These are phyloP conservation scores for Scenedesmus sp. DNA, from an alignment of 163 green algal species.

Conservation along the genomic window DNA sequence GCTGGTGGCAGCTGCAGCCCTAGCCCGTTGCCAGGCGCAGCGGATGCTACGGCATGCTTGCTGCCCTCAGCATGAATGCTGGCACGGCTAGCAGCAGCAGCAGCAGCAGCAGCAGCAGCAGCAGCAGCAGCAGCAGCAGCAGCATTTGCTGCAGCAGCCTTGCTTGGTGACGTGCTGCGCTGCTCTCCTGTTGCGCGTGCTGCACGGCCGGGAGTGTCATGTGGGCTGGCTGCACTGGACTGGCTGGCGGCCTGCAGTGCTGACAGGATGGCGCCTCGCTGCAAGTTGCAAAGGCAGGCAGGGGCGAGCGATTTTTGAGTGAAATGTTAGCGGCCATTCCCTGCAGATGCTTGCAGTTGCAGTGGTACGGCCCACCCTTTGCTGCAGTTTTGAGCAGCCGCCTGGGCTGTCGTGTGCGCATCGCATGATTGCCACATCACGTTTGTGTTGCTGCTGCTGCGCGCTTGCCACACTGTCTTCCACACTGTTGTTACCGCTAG, in stretches of 20 bases:
- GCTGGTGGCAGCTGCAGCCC: background rate
- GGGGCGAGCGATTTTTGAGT: background rate
- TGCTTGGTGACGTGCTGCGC: background rate
- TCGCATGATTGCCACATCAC: too few species aligned
- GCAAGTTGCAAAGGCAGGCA: background rate
- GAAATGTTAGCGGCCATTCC: background rate
- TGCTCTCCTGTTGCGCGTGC: constrained; percentile 1
- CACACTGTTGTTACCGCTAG: background rate
- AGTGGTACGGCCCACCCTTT: background rate
- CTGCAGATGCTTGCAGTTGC: background rate
- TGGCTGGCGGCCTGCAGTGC: background rate
- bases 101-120: background rate
- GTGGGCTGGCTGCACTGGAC: background rate
- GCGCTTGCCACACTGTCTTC: background rate
- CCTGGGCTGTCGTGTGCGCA: too few species aligned
- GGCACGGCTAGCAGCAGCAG: background rate
- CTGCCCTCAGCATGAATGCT: background rate
- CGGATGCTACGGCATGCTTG: background rate
- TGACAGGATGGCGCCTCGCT: constrained; percentile 11
- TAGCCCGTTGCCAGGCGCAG: background rate
- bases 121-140: background rate
- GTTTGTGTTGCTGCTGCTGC: too few species aligned
- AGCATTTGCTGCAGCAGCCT: background rate
- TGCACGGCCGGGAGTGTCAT: background rate
- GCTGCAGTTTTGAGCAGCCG: too few species aligned